Conservation (phyloP, 495 filamentous ascomycete genomes). For the Durotheca rogersii region DNA sequence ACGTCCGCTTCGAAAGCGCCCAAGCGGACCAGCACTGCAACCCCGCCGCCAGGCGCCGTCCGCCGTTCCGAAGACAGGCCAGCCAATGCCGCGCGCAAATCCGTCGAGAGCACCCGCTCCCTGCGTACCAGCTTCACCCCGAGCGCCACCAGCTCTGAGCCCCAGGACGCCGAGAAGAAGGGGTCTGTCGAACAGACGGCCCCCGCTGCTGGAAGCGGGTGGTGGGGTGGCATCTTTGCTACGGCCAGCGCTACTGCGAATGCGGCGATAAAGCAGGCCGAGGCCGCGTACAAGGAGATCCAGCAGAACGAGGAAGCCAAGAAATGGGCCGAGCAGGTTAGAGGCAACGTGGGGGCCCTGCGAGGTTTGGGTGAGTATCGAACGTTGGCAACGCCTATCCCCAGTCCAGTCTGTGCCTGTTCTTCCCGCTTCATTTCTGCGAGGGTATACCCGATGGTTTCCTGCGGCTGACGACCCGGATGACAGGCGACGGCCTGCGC, state of each 20-base stretch:
- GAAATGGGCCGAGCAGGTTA: constrained; percentile 92
- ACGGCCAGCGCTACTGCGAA: constrained; percentile 62
- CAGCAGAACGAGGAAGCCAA: constrained; percentile 95
- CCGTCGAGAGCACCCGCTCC: constrained; percentile 70
- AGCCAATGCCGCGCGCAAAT: constrained; percentile 57
- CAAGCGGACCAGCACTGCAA: constrained; percentile 59
- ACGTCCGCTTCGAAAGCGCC: constrained; percentile 55
- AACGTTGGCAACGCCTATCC: background rate
- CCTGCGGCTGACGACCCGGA: constrained; percentile 18
- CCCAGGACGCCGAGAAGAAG: constrained; percentile 55
- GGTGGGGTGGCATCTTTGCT: constrained; percentile 86
- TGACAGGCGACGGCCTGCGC: constrained; percentile 80
- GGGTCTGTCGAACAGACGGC: constrained; percentile 40
- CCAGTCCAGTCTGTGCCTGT: background rate
- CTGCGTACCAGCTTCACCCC: constrained; percentile 60
- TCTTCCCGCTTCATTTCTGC: background rate
- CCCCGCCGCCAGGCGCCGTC: constrained; percentile 57
- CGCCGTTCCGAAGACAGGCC: constrained; percentile 57
- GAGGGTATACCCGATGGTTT: background rate
- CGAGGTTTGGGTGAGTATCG: constrained; percentile 70
- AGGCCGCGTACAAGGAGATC: constrained; percentile 90
- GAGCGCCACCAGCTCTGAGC: constrained; percentile 52
- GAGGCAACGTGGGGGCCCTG: constrained; percentile 83
- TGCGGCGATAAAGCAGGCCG: constrained; percentile 91
- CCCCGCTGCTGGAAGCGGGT: constrained; percentile 62